Evolutionary conservation across 495 filamentous ascomycete genomes (phyloP), one percentile per base, ranked within the genome.

Genomic region (Aspergillus panamensis): DNA sequence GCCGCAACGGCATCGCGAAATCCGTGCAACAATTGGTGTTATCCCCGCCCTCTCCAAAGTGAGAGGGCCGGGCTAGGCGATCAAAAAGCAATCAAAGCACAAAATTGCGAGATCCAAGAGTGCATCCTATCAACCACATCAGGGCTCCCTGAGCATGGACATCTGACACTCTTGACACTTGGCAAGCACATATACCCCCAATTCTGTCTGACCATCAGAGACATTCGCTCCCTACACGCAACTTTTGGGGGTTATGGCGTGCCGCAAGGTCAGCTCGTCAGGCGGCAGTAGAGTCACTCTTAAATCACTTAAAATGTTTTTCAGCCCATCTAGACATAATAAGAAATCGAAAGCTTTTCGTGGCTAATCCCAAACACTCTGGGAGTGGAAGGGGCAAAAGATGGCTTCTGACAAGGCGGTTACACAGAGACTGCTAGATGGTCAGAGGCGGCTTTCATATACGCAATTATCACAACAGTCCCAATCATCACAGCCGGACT

Each of bases 361-460:
- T 45, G 42, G 42, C 42, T 19, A 16, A 16, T 45, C 30, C 21
- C n/a, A 25, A 25, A 5, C 2, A 25, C 25, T 16, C 14, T 5
- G 10, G 35, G 10, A 10, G 10, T 39, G 6, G 35, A 8, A 39
- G 10, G 35, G 8, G 5, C 35, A 39, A 10, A 39, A 39, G 16
- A 56, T 56, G 44, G 44, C 47, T 20, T 30, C 45, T 4, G 44
- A 49, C 33, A 56, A 56, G 35, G 53, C 39, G 31, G 31, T 49
- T 8, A 56, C 20, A 2, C 53, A 48, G 44, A 37, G 42, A 13
- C 43, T 56, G 30, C 16, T 56, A 9, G 53, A 56, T 6, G 31
- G 53, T 33, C 53, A 31, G 16, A 33, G 49, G 21, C 30, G 17
- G 1, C 47, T 32, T 7, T 56, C 53, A 5, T 56, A 56, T 13